phyloP scores from a whole-genome alignment of 495 filamentous ascomycete genomes.

The Neohortaea acidophila region DNA sequence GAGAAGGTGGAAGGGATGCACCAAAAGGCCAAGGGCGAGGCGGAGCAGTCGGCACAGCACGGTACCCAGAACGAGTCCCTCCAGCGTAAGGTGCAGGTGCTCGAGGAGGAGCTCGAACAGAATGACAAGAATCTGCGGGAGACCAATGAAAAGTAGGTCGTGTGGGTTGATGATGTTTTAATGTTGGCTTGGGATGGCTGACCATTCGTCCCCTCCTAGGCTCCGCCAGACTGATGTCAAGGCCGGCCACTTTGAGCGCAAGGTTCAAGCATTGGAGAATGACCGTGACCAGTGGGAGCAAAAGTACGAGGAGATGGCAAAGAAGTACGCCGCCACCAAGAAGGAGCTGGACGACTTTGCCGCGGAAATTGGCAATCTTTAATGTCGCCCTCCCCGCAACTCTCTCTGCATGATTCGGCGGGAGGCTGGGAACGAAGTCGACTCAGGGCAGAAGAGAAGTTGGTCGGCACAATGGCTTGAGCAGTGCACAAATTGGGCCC shows the following conservation, averaged over 20 bases:
- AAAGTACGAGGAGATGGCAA: conserved; percentile 91
- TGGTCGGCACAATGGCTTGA: background rate
- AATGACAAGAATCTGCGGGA: conserved; percentile 87
- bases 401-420: no score
- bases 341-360: conserved; percentile 86
- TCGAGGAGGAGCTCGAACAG: conserved; percentile 95
- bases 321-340: conserved; percentile 71
- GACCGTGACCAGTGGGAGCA: conserved; percentile 81
- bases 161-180: background rate
- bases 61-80: conserved; percentile 77
- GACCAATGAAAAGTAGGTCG: conserved; percentile 92
- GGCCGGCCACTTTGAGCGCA: conserved; percentile 97
- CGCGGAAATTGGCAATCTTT: conserved; percentile 80
- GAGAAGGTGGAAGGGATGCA: conserved; percentile 71
- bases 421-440: background rate
- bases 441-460: no score
- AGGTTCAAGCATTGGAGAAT: conserved; percentile 87
- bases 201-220: conserved; percentile 32
- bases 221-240: conserved; percentile 98
- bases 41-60: conserved; percentile 56
- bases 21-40: conserved; percentile 63
- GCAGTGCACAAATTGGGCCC: no score
- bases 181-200: conserved; percentile 2
- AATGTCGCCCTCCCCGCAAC: conserved; percentile 22
- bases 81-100: conserved; percentile 78